Evolutionary conservation across 129 eudicot genomes (phyloP), one percentile per base, ranked within the genome.

Genomic region (Chrysanthemum lavandulifolium): DNA sequence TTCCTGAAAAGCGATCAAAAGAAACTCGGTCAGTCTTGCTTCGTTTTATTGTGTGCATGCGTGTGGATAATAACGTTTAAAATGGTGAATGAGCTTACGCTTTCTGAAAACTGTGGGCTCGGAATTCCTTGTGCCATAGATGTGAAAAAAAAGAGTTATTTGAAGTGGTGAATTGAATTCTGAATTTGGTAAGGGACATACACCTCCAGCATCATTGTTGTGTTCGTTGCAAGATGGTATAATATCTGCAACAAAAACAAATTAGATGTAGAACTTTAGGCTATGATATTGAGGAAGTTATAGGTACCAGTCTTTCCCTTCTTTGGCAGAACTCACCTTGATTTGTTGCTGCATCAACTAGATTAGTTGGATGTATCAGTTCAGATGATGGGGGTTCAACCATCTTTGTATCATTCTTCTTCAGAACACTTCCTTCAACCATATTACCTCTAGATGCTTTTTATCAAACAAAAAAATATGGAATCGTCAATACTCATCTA

Each of bases 51-150:
- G 16, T 71, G n/a, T 67, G 36, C 14, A 61, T 19, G 63, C 19
- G 3, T 54, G 67, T 19, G 33, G 56, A 45, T 66, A 60, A 65
- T 33, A 2, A 31, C 16, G 61, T 36, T 33, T 2, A 54, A 10
- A 31, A 15, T 49, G 71, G 16, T 18, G 50, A 56, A 62, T 59
- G 18, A 70, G 64, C 96, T 89, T 82, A 92, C 98, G 73, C 98
- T 92, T 84, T 89, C 96, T 48, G 96, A 89, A 79, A 92, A 89
- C 18, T 87, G 83, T 65, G 98, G 98, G 78, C 91, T 89, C 9
- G 98, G 98, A 74, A 92, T 79, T 69, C 89, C 84, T 49, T 87
- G 83, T 29, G 98, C 95, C 80, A 89, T 72, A 2, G 98, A 73
- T 80, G 75, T 72, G 79, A 92, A 92, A 72, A 89, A 89, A 43